Conservation (phyloP, 768 basidiomycete species). For the Leccinum subgranulosum region DNA sequence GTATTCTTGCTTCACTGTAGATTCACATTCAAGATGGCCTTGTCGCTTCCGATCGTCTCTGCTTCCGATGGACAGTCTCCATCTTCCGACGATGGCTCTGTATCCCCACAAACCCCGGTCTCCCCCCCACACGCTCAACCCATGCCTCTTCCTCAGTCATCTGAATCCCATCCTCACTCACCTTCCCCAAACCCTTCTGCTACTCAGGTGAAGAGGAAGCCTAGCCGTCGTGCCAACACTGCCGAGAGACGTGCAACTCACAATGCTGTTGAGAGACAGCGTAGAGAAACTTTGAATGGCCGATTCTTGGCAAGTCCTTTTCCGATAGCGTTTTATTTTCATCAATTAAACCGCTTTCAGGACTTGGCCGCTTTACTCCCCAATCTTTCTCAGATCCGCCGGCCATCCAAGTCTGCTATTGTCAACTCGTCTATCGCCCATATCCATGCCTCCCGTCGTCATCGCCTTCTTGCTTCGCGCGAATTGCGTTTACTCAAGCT, state of each 20-base stretch:
- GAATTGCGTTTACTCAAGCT: constrained; percentile 76
- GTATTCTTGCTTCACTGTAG: constrained; percentile 14
- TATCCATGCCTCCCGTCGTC: constrained; percentile 77
- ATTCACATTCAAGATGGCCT: constrained; percentile 25
- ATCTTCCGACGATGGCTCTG: constrained; percentile 41
- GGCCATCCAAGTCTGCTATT: constrained; percentile 95
- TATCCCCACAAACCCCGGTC: constrained; percentile 48
- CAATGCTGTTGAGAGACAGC: constrained; percentile 94
- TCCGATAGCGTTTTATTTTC: constrained; percentile 4
- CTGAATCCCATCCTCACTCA: constrained; percentile 26
- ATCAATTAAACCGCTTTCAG: constrained; percentile 37
- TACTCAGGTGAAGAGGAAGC: constrained; percentile 70
- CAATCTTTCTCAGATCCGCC: constrained; percentile 84
- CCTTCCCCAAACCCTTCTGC: constrained; percentile 19
- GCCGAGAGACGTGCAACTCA: constrained; percentile 95
- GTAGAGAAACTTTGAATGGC: constrained; percentile 90
- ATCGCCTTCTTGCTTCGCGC: constrained; percentile 75
- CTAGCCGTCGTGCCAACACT: constrained; percentile 88
- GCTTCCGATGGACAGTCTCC: constrained; percentile 39
- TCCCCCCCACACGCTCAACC: constrained; percentile 37
- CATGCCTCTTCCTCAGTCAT: constrained; percentile 33
- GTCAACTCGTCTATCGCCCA: constrained; percentile 95
- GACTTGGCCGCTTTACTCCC: constrained; percentile 91
- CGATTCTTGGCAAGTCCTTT: constrained; percentile 72
- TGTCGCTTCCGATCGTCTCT: constrained; percentile 40